These are phyloP conservation scores for Ustilago lituana DNA, from an alignment of 1,284 basidiomycete species.

Conservation along the genomic window DNA sequence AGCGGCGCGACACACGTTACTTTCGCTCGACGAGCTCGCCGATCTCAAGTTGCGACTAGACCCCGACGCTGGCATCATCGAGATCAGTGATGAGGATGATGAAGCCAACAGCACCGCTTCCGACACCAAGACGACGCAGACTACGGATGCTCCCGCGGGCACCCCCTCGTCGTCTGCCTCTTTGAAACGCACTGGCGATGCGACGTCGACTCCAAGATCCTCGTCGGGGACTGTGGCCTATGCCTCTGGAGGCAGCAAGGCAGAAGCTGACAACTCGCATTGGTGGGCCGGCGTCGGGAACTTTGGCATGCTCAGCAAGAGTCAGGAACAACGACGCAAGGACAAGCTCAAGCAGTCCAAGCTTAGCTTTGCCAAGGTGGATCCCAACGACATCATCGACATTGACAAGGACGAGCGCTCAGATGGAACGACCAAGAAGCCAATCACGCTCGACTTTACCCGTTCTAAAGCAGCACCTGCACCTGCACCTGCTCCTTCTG, in stretches of 20 bases:
- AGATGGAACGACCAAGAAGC: constrained; percentile 15
- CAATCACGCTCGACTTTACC: constrained; percentile 46
- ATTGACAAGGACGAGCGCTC: constrained; percentile 30
- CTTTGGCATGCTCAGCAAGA: constrained; percentile 27
- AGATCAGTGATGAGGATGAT: constrained; percentile 46
- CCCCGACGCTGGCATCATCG: constrained; percentile 28
- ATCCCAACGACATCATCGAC: constrained; percentile 48
- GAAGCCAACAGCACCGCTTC: constrained; percentile 35
- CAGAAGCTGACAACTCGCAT: constrained; percentile 30
- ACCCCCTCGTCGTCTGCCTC: constrained; percentile 4
- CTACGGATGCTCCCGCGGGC: neutral
- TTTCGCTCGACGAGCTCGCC: constrained; percentile 53
- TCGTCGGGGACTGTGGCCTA: neutral
- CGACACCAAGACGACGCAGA: constrained; percentile 19
- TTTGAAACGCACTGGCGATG: constrained; percentile 5
- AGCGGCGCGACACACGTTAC: constrained; percentile 50
- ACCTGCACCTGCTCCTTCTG: constrained; percentile 23
- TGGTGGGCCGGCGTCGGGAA: constrained; percentile 49
- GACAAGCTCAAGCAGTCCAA: constrained; percentile 55
- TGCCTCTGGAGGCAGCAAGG: constrained; percentile 7
- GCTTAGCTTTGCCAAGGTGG: constrained; percentile 44
- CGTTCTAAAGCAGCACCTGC: constrained; percentile 20
- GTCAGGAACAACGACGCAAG: constrained; percentile 33
- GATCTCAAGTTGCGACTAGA: constrained; percentile 54
- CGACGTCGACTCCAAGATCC: no score